Evolutionary conservation across 2,329 filamentous ascomycete species (phyloP), one percentile per base, ranked within the genome.

Genomic region (Drechslerella dactyloides): DNA sequence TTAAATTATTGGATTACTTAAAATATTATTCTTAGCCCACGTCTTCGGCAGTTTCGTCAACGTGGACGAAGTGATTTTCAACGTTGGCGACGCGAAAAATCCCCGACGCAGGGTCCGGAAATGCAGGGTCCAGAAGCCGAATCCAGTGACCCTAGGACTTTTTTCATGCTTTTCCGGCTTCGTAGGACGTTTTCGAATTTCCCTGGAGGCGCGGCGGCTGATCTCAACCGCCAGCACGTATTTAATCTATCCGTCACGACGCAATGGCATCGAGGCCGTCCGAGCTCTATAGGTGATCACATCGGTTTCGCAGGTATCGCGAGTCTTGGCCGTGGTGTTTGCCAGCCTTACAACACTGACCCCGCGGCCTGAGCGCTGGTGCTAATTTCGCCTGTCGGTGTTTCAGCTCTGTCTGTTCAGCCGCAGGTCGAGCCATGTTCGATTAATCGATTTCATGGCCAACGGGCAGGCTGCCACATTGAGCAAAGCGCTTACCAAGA

Each of bases 351-450:
- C 59, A 64, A 63, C 58, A 52, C 8, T 15, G 17, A 5, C 66
- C 46, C n/a, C 19, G 59, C 53, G 66, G 66, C 66, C 63, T 54
- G 66, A 70, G 66, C 66, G 46, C 24, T n/a, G 46, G 33, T 33
- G 44, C 46, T 59, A 70, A 70, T 70, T 70, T 70, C 58, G 58
- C 66, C 17, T 48, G 44, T 21, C 44, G 5, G 52, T 60, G 66
- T 70, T 70, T 70, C 66, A 70, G 66, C 59, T 70, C 30, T 53
- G 53, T 59, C 46, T 59, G 53, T 72, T 72, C 68, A 72, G 68
- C 68, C 68, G 68, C 68, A 72, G 30, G 6, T 33, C 3, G 27
- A 33, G 8, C 27, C 27, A 33, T 33, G 27, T 33, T 33, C 27
- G 27, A 33, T 33, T 33, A 8, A 33, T 33, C 27, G 27, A 33